Evolutionary conservation across 2,329 filamentous ascomycete species (phyloP).

Genomic region (Lasiodiplodia gonubiensis): DNA sequence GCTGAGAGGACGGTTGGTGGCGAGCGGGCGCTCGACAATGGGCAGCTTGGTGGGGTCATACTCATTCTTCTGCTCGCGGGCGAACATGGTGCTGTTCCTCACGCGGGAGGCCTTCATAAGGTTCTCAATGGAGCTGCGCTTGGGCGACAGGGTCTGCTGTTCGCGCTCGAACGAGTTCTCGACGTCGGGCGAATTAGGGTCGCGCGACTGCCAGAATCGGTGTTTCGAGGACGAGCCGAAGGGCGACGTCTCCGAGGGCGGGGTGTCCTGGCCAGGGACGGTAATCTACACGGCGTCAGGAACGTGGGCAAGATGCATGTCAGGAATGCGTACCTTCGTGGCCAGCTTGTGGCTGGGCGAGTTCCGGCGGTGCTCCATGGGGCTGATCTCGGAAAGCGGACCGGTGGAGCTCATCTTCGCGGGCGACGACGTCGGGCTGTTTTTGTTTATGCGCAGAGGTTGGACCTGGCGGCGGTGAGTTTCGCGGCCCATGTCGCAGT

Average conservation of each 20-base stretch:
- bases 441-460: constrained; percentile 80
- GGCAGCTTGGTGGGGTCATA: constrained; percentile 84
- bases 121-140: constrained; percentile 90
- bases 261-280: constrained; percentile 73
- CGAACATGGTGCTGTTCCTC: constrained; percentile 97
- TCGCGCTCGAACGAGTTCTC: constrained; percentile 73
- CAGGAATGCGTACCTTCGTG: constrained; percentile 64
- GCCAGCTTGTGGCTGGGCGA: constrained; percentile 87
- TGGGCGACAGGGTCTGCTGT: constrained; percentile 71
- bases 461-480: constrained; percentile 62
- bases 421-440: constrained; percentile 63
- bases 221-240: constrained; percentile 73
- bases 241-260: constrained; percentile 85
- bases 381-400: constrained; percentile 87
- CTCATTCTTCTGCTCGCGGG: constrained; percentile 87
- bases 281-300: constrained; percentile 63
- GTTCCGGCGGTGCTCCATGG: constrained; percentile 84
- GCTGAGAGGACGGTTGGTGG: constrained; percentile 63
- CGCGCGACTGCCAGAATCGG: constrained; percentile 84
- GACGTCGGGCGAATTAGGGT: constrained; percentile 64
- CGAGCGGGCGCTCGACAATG: constrained; percentile 80
- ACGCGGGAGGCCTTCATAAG: constrained; percentile 93
- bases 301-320: constrained; percentile 22
- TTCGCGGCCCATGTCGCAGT: not conserved
- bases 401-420: constrained; percentile 71